phyloP scores from a whole-genome alignment of 2,329 filamentous ascomycete species.

The Talaromyces sp. region DNA sequence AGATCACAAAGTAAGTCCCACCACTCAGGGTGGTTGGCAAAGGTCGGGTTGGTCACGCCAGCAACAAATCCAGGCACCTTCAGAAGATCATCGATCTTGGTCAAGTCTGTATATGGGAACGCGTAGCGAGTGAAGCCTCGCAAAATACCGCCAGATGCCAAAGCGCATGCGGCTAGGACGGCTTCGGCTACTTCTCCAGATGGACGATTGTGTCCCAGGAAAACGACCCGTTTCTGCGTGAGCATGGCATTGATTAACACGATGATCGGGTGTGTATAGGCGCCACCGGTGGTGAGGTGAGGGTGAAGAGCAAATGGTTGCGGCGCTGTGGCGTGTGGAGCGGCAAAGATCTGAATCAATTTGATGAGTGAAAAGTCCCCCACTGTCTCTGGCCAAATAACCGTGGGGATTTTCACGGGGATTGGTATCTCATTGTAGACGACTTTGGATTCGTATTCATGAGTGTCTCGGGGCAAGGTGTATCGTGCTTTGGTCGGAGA shows the following conservation, averaged over 20 bases:
- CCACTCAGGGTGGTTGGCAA: slow-evolving; percentile 93
- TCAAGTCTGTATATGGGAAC: slow-evolving; percentile 96
- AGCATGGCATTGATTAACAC: slow-evolving; percentile 90
- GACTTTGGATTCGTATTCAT: slow-evolving; percentile 94
- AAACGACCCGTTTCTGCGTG: slow-evolving; percentile 94
- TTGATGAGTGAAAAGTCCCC: slow-evolving; percentile 98
- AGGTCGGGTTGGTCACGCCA: slow-evolving; percentile 94
- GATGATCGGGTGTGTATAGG: slow-evolving; percentile 87
- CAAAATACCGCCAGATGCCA: slow-evolving; percentile 87
- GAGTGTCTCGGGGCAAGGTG: slow-evolving; percentile 82
- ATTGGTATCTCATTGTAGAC: slow-evolving; percentile 96
- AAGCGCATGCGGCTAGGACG: slow-evolving; percentile 91
- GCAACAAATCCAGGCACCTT: slow-evolving; percentile 97
- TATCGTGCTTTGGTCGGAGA: slow-evolving; percentile 60
- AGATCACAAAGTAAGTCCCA: slow-evolving; percentile 97
- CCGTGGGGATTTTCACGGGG: slow-evolving; percentile 91
- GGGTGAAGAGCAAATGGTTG: slow-evolving; percentile 82
- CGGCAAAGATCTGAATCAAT: slow-evolving; percentile 89
- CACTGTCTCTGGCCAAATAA: slow-evolving; percentile 89
- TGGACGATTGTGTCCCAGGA: slow-evolving; percentile 89
- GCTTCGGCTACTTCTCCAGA: slow-evolving; percentile 96
- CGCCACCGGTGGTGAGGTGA: slow-evolving; percentile 87
- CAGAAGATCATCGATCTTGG: slow-evolving; percentile 92
- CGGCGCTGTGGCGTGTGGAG: slow-evolving; percentile 72
- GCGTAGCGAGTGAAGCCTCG: slow-evolving; percentile 92